Conservation (phyloP, 345 rosid species). For the Abelmoschus esculentus region DNA sequence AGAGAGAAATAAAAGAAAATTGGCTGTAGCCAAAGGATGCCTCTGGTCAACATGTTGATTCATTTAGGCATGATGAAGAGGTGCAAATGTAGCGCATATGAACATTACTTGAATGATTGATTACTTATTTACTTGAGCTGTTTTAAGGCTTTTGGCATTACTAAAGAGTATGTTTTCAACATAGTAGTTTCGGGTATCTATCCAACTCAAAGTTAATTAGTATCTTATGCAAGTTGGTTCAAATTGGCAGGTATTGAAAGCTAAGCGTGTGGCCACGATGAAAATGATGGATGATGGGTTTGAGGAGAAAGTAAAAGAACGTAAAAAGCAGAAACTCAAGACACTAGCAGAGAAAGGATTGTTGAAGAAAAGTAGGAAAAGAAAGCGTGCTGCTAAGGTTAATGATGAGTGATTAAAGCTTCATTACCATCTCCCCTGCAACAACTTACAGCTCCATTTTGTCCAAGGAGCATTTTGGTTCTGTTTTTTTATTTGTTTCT, state of each 20-base stretch:
- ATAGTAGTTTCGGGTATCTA: background rate
- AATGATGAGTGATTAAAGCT: conserved; percentile 5
- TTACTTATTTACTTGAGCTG: background rate
- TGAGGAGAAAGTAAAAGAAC: conserved; percentile 66
- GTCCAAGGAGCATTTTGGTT: background rate
- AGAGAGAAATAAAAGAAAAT: background rate
- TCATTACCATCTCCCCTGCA: background rate
- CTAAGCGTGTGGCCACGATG: conserved; percentile 78
- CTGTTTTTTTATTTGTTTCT: background rate
- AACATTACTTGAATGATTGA: background rate
- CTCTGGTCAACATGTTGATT: background rate
- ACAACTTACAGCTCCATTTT: background rate
- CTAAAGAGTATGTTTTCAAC: background rate
- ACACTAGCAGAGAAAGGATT: conserved; percentile 56
- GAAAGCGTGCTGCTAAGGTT: conserved; percentile 20
- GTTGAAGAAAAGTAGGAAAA: conserved; percentile 32
- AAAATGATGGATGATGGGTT: conserved; percentile 83
- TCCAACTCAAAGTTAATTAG: background rate
- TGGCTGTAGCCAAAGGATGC: too few relatives aligned
- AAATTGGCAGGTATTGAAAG: conserved; percentile 63
- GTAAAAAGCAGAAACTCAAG: conserved; percentile 56
- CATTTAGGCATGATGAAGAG: background rate
- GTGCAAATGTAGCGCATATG: background rate
- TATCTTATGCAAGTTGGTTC: background rate
- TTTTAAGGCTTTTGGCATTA: background rate